Evolutionary conservation across 2,329 filamentous ascomycete species (phyloP).

Genomic region (Pezicula carpinea): DNA sequence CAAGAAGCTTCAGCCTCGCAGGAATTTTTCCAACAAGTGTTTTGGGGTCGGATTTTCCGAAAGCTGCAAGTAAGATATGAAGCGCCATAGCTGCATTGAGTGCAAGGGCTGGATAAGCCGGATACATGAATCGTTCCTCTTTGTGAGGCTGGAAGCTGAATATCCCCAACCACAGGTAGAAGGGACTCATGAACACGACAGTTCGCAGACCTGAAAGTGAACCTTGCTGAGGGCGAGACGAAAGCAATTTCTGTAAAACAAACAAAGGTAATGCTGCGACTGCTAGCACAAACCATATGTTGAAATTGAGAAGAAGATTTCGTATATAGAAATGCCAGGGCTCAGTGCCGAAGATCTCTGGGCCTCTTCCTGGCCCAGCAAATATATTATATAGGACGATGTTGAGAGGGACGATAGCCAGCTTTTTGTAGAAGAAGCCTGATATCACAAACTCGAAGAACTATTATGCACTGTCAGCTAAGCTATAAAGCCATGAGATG

Average conservation of each 20-base stretch:
- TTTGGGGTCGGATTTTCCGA: slow-evolving; percentile 67
- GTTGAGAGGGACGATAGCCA: slow-evolving; percentile 78
- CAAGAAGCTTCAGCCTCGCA: slow-evolving; percentile 64
- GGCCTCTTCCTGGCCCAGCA: slow-evolving; percentile 69
- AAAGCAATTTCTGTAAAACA: slow-evolving; percentile 63
- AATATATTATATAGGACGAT: slow-evolving; percentile 97
- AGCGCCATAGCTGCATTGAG: slow-evolving; percentile 83
- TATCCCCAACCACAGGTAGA: slow-evolving; percentile 91
- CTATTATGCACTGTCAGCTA: slow-evolving; percentile 40
- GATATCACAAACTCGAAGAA: slow-evolving; percentile 67
- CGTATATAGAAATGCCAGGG: slow-evolving; percentile 96
- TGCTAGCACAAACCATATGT: slow-evolving; percentile 85
- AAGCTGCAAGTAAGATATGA: slow-evolving; percentile 71
- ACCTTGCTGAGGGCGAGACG: slow-evolving; percentile 50
- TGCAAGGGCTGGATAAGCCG: slow-evolving; percentile 83
- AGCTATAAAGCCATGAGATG: neutral
- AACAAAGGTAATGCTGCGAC: slow-evolving; percentile 71
- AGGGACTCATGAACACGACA: slow-evolving; percentile 73
- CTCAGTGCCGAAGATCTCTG: slow-evolving; percentile 91
- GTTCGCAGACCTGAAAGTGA: slow-evolving; percentile 70
- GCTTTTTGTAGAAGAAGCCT: slow-evolving; percentile 77
- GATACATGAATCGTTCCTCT: slow-evolving; percentile 98
- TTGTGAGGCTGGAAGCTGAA: slow-evolving; percentile 95
- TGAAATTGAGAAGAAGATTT: slow-evolving; percentile 91
- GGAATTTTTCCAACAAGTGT: slow-evolving; percentile 68